Evolutionary conservation across 768 basidiomycete genomes (phyloP), one percentile per base, ranked within the genome.

Genomic region (Psilocybe tampanensis): DNA sequence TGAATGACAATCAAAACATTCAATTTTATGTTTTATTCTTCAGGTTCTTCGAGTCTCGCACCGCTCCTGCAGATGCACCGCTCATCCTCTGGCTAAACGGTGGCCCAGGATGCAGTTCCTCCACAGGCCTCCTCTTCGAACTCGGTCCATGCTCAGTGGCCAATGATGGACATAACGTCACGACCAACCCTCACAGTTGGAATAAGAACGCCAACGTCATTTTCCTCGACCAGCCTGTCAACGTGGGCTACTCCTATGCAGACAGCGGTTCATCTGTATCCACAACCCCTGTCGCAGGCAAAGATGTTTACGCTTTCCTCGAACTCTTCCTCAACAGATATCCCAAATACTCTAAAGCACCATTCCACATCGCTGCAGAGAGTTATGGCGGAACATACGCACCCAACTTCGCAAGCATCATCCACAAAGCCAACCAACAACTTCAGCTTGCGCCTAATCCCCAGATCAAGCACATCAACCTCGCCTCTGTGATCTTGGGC

Each of bases 41-140:
- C 56, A 92, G 90, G 90, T 94, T 93, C 81, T 94, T 98, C 63
- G 95, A 97, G 73, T 85, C 90, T 1, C 81, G 95, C 33, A 76
- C 74, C 52, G 79, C 83, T 17, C 95, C 96, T 0, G 73, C 81
- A 49, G 77, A 84, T 51, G 94, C 90, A 6, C 95, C 95, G 3
- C 80, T 98, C 2, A 80, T 95, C 8, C 77, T 97, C 45, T 97
- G 95, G 95, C 77, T 93, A n/a, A 93, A 92, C 61, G 92, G 92
- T 32, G 88, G 89, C 12, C 86, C 86, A 19, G 83, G 86, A 8
- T 86, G 85, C 73, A 86, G 84, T 53, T 89, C 86, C 8, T 85
- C 87, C 9, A 90, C 92, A 1, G 95, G 95, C 9, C 82, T 97
- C 21, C 77, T 98, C 15, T 93, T 96, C 63, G 95, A 98, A 68